A percentile compares a stretch with the other conserved stretches of the same genome.
These are phyloP conservation scores for Backusella macrospora DNA, from an alignment of 192 early-diverging fungal genomes.

Conservation along the genomic window DNA sequence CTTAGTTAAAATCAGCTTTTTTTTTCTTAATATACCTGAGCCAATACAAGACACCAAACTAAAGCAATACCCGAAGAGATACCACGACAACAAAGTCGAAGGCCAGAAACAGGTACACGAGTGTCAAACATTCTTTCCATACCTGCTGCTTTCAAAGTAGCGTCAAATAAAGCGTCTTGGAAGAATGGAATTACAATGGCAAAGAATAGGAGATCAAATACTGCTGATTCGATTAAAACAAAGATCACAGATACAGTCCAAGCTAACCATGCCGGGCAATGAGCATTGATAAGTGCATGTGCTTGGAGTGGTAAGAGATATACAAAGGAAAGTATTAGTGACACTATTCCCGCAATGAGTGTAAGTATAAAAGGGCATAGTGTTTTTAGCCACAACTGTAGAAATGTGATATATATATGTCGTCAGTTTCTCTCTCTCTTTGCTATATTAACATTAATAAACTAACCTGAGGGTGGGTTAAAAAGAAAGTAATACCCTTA, in stretches of 20 bases:
- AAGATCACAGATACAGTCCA: constrained; percentile 65
- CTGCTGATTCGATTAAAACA: constrained; percentile 55
- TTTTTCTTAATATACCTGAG: constrained; percentile 8
- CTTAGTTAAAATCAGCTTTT: no score
- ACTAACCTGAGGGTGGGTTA: not conserved
- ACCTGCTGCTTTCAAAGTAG: constrained; percentile 49
- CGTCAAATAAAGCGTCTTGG: constrained; percentile 63
- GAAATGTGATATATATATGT: not conserved
- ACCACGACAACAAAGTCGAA: constrained; percentile 51
- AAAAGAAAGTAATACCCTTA: not conserved
- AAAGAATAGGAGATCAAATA: constrained; percentile 59
- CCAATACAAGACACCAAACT: constrained; percentile 44
- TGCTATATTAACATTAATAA: no score
- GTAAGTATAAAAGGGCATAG: constrained; percentile 58
- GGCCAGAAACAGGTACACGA: constrained; percentile 42
- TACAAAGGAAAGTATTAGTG: constrained; percentile 56
- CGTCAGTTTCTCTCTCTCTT: not conserved
- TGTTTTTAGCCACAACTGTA: constrained; percentile 46
- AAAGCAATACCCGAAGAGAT: constrained; percentile 42
- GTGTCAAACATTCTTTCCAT: constrained; percentile 46
- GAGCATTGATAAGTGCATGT: constrained; percentile 51
- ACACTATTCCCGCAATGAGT: constrained; percentile 46
- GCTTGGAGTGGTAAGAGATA: constrained; percentile 62
- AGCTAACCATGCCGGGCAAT: constrained; percentile 59
- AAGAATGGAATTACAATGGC: constrained; percentile 59